phyloP scores from a whole-genome alignment of 805 yeast species.

The Wickerhamiella sorbophila region DNA sequence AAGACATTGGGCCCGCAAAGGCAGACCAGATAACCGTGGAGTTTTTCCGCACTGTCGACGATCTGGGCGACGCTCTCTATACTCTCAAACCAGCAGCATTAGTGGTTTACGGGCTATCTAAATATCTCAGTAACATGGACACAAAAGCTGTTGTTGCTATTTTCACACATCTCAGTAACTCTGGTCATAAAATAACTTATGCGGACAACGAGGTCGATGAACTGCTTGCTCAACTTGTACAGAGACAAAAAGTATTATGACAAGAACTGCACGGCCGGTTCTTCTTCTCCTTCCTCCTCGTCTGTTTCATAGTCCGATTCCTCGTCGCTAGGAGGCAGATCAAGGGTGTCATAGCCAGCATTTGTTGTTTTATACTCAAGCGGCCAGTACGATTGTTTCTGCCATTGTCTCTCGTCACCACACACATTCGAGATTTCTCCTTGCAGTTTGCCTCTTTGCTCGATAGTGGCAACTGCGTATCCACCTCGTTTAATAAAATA shows the following conservation, averaged over 20 bases:
- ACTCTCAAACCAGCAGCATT: not conserved
- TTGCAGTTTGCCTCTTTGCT: slow-evolving; percentile 17
- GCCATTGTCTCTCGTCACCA: slow-evolving; percentile 23
- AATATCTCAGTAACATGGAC: too few relatives aligned
- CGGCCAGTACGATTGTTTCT: slow-evolving; percentile 23
- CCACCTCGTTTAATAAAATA: slow-evolving; percentile 27
- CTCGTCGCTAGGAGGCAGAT: slow-evolving; percentile 18
- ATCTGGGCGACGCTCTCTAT: not conserved
- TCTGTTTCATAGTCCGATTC: slow-evolving; percentile 18
- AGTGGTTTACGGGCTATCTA: not conserved
- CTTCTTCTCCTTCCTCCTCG: slow-evolving; percentile 10
- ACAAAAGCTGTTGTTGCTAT: not conserved
- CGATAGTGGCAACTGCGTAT: slow-evolving; percentile 19
- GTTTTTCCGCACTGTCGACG: not conserved
- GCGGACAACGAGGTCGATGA: not conserved
- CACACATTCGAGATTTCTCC: slow-evolving; percentile 26
- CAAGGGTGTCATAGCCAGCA: slow-evolving; percentile 13
- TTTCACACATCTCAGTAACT: not conserved
- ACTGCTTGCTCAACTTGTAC: too few relatives aligned
- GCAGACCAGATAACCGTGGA: slow-evolving; percentile 1
- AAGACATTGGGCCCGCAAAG: not conserved
- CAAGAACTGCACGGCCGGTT: slow-evolving; percentile 1
- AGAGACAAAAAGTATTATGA: too few relatives aligned
- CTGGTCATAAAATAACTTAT: not conserved
- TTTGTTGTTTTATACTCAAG: slow-evolving; percentile 19